Evolutionary conservation across 164 flowering plant species (phyloP).

Genomic region (Santalum album): DNA sequence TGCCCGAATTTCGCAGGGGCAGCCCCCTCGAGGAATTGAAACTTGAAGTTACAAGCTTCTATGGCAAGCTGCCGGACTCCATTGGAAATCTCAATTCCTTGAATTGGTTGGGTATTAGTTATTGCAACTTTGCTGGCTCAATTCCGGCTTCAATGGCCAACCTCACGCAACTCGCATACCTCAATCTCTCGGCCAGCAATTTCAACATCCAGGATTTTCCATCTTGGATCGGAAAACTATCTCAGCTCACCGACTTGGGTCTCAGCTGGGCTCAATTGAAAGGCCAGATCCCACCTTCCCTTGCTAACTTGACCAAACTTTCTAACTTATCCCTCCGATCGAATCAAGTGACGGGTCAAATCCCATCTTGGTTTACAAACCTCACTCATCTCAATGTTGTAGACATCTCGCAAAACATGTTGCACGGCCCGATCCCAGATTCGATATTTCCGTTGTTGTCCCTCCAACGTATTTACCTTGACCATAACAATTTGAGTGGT

Average conservation of each 20-base stretch:
- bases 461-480: not conserved
- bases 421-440: constrained; percentile 13
- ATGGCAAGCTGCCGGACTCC: constrained; percentile 10
- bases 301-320: not conserved
- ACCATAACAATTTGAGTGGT: constrained; percentile 13
- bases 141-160: constrained; percentile 12
- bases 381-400: constrained; percentile 7
- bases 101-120: not conserved
- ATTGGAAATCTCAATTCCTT: constrained; percentile 10
- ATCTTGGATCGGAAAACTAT: not conserved
- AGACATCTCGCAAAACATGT: constrained; percentile 2
- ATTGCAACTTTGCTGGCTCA: constrained; percentile 8
- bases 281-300: not conserved
- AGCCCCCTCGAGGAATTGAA: not conserved
- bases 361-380: constrained; percentile 13
- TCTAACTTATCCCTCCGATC: not conserved
- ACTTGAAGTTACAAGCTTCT: constrained; percentile 1
- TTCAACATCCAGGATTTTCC: not conserved
- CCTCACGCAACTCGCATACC: constrained; percentile 3
- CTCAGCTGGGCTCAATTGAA: not conserved
- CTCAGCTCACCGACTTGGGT: constrained; percentile 3
- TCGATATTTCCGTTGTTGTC: not conserved
- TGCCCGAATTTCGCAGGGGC: constrained; percentile 6
- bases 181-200: not conserved
- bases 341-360: constrained; percentile 7